Evolutionary conservation across 176 grass and related monocot genomes (phyloP), one percentile per base, ranked within the genome.

Genomic region (Chrysopogon serrulatus): DNA sequence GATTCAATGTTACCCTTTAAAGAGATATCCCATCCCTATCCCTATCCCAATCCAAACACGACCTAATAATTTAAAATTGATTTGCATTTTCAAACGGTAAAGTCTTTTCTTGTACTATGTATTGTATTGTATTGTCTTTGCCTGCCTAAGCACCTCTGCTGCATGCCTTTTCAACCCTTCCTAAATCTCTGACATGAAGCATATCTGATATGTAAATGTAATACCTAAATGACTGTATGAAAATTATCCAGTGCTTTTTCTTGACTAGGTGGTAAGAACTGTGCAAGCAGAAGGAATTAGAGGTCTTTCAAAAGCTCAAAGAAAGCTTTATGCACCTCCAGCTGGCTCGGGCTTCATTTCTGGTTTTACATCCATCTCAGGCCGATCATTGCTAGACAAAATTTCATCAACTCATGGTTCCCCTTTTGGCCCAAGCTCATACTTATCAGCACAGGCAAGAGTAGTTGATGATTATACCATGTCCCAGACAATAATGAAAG

Each of bases 401-500:
- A 93, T 95, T 53, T 93, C 96, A 54, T 92, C 91, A 68, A 84
- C 14, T 66, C 85, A 30, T 42, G 85, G 87, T 40, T 84, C 76
- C 79, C 73, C 91, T 47, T 98, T 95, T 79, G 92, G 91, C 59
- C 92, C 96, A 35, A 88, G 80, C 81, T 92, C 96, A 83, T 98
- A 93, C 73, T 83, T 98, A 83, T 98, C 93, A 78, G 96, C 91
- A 74, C 96, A 98, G 81, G 93, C 89, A 90, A 94, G 93, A 87
- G 96, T 96, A 83, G 91, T 96, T 82, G 93, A 98, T 82, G 96
- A 99, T 78, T 92, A 94, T 85, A 94, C 93, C 57, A 99, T 99
- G 89, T 96, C 96, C 30, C 91, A 99, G 77, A 92, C 79, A 67
- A 90, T 99, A 74, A 68, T 94, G 84, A 91, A 96, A 88, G 83